Evolutionary conservation across 495 filamentous ascomycete genomes (phyloP), one percentile per base, ranked within the genome.

Genomic region (Neurospora cerealis): DNA sequence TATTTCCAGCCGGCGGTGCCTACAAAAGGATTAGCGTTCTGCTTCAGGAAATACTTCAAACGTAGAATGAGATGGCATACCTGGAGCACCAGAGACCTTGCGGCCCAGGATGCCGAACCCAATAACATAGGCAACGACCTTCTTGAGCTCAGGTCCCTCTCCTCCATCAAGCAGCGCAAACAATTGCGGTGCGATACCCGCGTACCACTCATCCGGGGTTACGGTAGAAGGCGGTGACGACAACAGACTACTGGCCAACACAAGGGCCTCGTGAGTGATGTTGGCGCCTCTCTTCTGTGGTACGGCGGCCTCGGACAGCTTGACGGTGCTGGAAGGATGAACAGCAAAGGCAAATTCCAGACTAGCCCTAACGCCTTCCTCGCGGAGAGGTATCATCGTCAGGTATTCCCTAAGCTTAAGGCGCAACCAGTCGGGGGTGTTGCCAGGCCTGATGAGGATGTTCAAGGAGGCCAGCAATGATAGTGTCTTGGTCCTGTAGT

Each of bases 211-310:
- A 24, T 85, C 79, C 5, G 90, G 79, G 2, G 87, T 79, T 74
- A 92, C 86, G 13, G 84, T 86, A 21, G 85, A 83, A 0, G 92
- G 92, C 0, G 90, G 87, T 17, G 87, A 85, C 1, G 90, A 88
- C 3, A 95, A 81, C 13, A 94, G 80, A 13, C 84, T 86, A 0
- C 89, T 88, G 6, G 89, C 89, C 74, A 92, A 86, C 77, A 88
- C 89, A 13, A 95, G 85, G 2, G 91, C 90, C 78, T 94, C 91
- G 36, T 91, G 87, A 2, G 92, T 91, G 38, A 95, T 89, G 74
- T 87, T 87, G 4, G 91, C 87, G 0, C 91, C 91, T 72, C 81
- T 79, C 70, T 83, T 85, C 76, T 85, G 82, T 4, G 82, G 81
- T 7, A 77, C 76, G 9, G 78, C 80, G 2, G 80, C 82, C 74